Percentiles rank a stretch among this genome's conserved stretches.
phyloP scores from a whole-genome alignment of 2,329 filamentous ascomycete species.

The Albophoma yamanashiensis region DNA sequence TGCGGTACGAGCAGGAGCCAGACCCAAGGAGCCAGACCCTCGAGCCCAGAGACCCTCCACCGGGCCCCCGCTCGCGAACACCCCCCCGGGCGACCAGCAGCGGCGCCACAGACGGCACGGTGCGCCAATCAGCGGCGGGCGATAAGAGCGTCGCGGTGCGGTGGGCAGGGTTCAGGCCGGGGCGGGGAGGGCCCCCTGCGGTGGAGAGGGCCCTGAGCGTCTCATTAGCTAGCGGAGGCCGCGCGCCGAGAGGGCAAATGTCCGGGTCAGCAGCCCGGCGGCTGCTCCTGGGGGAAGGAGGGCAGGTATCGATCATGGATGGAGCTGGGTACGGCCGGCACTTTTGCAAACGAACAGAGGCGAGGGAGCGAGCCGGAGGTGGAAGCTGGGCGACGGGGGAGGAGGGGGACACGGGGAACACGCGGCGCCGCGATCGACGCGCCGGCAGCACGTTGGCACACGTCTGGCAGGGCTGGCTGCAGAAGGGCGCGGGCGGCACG shows the following conservation, averaged over 20 bases:
- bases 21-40: no score
- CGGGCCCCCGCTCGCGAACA: background rate
- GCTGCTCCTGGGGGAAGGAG: no score
- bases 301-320: no score
- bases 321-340: background rate
- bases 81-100: background rate
- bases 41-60: no score
- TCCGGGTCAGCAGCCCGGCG: no score
- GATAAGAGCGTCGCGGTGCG: slow-evolving; percentile 1
- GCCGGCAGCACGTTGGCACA: no score
- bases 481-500: no score
- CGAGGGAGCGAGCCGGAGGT: background rate
- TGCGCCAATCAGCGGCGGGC: slow-evolving; percentile 1
- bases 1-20: background rate
- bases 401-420: no score
- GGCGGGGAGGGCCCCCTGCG: background rate
- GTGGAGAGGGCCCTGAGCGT: background rate
- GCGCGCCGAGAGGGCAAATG: background rate
- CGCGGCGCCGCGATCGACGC: no score
- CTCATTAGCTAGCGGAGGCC: background rate
- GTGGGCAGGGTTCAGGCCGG: background rate
- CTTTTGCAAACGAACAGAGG: background rate
- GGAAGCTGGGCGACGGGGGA: background rate
- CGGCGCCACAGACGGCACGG: background rate
- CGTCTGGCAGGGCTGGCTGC: no score